phyloP scores from a whole-genome alignment of 1,139 yeast species.

The Candida sp. region DNA sequence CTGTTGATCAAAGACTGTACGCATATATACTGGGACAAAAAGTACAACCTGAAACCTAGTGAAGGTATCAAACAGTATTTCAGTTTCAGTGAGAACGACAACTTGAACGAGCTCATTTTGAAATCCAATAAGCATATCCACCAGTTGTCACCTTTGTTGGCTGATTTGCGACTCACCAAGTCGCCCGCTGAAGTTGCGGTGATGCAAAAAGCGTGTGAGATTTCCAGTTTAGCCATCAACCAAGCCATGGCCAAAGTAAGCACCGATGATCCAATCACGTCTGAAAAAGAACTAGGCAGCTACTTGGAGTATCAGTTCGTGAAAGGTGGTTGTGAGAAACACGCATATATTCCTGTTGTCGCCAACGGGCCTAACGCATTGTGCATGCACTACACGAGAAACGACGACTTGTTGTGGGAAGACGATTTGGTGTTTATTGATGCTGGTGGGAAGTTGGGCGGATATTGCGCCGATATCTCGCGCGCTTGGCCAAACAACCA shows the following conservation, averaged over 20 bases:
- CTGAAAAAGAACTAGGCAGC: constrained; percentile 83
- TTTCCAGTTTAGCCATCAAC: constrained; percentile 84
- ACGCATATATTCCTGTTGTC: constrained; percentile 95
- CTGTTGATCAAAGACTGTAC: constrained; percentile 51
- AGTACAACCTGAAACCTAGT: constrained; percentile 16
- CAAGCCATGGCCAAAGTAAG: constrained; percentile 72
- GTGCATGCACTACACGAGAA: constrained; percentile 89
- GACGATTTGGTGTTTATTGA: constrained; percentile 92
- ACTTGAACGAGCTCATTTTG: constrained; percentile 20
- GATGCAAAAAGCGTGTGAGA: constrained; percentile 82
- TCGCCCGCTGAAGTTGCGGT: constrained; percentile 76
- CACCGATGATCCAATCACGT: constrained; percentile 47
- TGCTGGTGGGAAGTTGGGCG: constrained; percentile 95
- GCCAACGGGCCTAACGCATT: constrained; percentile 92
- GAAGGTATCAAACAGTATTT: constrained; percentile 13
- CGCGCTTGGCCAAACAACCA: constrained; percentile 92
- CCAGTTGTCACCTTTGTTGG: constrained; percentile 52
- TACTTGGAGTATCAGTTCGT: constrained; percentile 84
- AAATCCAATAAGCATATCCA: constrained; percentile 37
- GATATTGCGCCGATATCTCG: constrained; percentile 95
- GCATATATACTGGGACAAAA: constrained; percentile 54
- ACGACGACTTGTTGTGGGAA: constrained; percentile 74
- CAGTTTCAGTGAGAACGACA: constrained; percentile 9
- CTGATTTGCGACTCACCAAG: constrained; percentile 69
- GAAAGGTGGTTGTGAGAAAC: constrained; percentile 85